Evolutionary conservation across 306 rosid genomes (phyloP).

Genomic region (Casuarina glauca): DNA sequence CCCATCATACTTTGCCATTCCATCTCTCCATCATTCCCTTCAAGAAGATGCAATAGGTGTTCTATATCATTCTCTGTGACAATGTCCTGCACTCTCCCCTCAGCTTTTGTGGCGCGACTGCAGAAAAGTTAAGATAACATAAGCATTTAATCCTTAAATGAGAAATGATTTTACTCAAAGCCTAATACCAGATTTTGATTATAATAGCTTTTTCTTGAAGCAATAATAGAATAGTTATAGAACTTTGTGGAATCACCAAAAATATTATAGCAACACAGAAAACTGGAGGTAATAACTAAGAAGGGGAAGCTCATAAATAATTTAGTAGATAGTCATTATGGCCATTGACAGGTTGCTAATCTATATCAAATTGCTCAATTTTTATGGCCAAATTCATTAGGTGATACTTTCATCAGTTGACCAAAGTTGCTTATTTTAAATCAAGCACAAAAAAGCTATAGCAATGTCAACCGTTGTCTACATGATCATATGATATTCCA

Average conservation of each 20-base stretch:
- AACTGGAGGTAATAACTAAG: conserved; percentile 7
- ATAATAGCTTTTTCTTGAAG: conserved; percentile 5
- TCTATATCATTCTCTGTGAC: conserved; percentile 78
- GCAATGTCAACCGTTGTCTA: neutral
- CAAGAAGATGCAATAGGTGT: conserved; percentile 71
- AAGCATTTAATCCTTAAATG: conserved; percentile 34
- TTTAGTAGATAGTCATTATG: neutral
- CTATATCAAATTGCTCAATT: neutral
- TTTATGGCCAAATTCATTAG: neutral
- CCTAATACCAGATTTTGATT: conserved; percentile 4
- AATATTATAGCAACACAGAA: neutral
- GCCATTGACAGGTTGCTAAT: neutral
- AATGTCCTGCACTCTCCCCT: conserved; percentile 46
- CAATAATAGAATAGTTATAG: conserved; percentile 11
- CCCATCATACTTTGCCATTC: conserved; percentile 95
- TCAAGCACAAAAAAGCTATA: neutral
- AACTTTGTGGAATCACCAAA: neutral
- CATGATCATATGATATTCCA: neutral
- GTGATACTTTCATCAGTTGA: neutral
- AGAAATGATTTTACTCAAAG: conserved; percentile 7
- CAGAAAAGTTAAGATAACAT: conserved; percentile 15
- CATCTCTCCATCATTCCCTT: conserved; percentile 68
- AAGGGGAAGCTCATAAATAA: neutral
- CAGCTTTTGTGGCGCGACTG: conserved; percentile 44
- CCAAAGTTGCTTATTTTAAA: neutral